These are phyloP conservation scores for Exophiala bonariae DNA, from an alignment of 2,329 filamentous ascomycete genomes.

Conservation along the genomic window DNA sequence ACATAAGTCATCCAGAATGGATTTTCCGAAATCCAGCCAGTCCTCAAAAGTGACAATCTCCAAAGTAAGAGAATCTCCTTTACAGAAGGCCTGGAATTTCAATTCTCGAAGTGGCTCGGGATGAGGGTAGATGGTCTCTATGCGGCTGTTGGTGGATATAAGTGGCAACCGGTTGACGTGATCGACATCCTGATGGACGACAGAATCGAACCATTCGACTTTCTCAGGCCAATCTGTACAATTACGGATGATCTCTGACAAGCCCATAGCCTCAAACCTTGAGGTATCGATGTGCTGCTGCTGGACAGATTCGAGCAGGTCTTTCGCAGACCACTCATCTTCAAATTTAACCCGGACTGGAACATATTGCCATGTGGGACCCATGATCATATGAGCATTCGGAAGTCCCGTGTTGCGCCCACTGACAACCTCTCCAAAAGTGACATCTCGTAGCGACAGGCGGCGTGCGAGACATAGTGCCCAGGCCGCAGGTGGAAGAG, in stretches of 20 bases:
- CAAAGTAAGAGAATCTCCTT: conserved; percentile 52
- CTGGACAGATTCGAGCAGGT: conserved; percentile 56
- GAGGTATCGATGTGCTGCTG: conserved; percentile 59
- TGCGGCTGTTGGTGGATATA: conserved; percentile 37
- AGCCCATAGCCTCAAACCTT: conserved; percentile 56
- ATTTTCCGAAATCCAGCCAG: conserved; percentile 54
- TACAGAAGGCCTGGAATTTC: conserved; percentile 63
- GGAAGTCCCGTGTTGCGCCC: conserved; percentile 62
- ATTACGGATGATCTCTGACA: conserved; percentile 52
- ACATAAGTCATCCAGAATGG: conserved; percentile 53
- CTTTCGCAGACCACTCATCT: conserved; percentile 50
- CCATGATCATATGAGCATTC: conserved; percentile 58
- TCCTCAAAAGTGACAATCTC: conserved; percentile 62
- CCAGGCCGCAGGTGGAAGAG: conserved; percentile 68
- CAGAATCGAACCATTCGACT: conserved; percentile 53
- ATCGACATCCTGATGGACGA: conserved; percentile 61
- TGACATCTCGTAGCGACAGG: conserved; percentile 55
- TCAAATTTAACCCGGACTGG: conserved; percentile 62
- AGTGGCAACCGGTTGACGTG: conserved; percentile 57
- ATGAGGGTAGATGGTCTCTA: conserved; percentile 62
- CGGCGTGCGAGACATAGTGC: conserved; percentile 61
- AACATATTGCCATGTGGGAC: conserved; percentile 68
- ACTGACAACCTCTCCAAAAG: conserved; percentile 67
- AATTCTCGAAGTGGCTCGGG: conserved; percentile 57
- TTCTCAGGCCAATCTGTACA: conserved; percentile 48